A percentile compares a stretch with the other conserved stretches of the same genome.
phyloP scores from a whole-genome alignment of 306 rosid genomes.

The Rosa lucieae region DNA sequence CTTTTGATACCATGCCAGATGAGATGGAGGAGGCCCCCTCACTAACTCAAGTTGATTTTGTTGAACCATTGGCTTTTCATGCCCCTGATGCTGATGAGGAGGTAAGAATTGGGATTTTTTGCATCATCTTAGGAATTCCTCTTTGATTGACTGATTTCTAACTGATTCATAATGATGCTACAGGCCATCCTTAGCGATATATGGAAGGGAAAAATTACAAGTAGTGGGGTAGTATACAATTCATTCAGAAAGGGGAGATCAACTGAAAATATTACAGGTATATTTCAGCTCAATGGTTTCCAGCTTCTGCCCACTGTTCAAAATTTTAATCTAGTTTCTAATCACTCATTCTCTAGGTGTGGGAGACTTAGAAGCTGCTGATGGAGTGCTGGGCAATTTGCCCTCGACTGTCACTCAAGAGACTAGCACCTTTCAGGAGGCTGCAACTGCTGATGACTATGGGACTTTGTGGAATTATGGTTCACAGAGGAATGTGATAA shows the following conservation, averaged over 20 bases:
- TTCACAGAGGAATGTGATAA: constrained; percentile 21
- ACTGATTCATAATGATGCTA: constrained; percentile 14
- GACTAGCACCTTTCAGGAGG: constrained; percentile 17
- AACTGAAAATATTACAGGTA: constrained; percentile 44
- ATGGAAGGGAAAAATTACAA: constrained; percentile 51
- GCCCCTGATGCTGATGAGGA: constrained; percentile 52
- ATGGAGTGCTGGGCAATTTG: constrained; percentile 25
- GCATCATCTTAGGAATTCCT: constrained; percentile 1
- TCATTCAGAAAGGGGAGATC: constrained; percentile 36
- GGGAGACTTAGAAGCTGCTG: constrained; percentile 36
- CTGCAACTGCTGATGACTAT: constrained; percentile 27
- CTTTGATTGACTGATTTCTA: constrained; percentile 4
- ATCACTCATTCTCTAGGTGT: constrained; percentile 22
- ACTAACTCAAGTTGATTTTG: constrained; percentile 34
- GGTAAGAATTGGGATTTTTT: constrained; percentile 28
- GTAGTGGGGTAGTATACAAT: constrained; percentile 44
- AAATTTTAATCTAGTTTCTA: not conserved
- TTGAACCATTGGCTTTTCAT: constrained; percentile 59
- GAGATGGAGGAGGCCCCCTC: constrained; percentile 45
- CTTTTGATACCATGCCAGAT: constrained; percentile 35
- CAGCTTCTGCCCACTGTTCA: constrained; percentile 2
- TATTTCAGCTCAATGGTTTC: constrained; percentile 8
- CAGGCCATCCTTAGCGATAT: constrained; percentile 48
- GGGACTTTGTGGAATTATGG: constrained; percentile 29
- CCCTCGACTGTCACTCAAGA: constrained; percentile 29